Evolutionary conservation across 352 stramenopile species (phyloP).

Genomic region (Chloridella minuta): DNA sequence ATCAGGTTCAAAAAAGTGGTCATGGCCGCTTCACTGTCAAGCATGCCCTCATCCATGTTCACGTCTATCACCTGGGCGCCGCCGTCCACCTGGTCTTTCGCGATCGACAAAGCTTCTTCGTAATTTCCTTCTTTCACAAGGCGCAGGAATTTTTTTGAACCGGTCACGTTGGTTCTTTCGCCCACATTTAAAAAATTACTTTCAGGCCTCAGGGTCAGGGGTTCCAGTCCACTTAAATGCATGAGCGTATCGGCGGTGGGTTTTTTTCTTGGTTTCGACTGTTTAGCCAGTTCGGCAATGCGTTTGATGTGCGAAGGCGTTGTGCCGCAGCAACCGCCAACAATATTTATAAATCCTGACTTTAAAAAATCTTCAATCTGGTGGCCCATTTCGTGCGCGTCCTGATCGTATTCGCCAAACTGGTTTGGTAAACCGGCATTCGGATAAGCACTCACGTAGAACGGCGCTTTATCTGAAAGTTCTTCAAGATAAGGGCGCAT

Average conservation of each 20-base stretch:
- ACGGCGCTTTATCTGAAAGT: constrained; percentile 55
- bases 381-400: constrained; percentile 51
- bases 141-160: constrained; percentile 68
- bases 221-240: constrained; percentile 66
- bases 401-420: constrained; percentile 81
- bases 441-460: constrained; percentile 74
- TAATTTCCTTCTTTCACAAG: constrained; percentile 73
- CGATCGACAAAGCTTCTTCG: constrained; percentile 65
- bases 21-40: constrained; percentile 70
- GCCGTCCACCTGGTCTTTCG: constrained; percentile 70
- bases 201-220: constrained; percentile 51
- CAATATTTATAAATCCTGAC: constrained; percentile 71
- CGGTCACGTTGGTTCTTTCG: constrained; percentile 72
- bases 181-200: constrained; percentile 72
- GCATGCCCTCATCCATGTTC: constrained; percentile 84
- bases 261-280: constrained; percentile 24
- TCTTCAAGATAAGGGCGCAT: constrained; percentile 74
- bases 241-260: constrained; percentile 59
- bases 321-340: constrained; percentile 72
- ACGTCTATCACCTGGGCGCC: constrained; percentile 82
- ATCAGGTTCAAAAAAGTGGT: constrained; percentile 85
- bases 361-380: constrained; percentile 67
- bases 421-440: constrained; percentile 79
- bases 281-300: constrained; percentile 27
- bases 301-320: constrained; percentile 62